Percentiles rank a stretch among this genome's conserved stretches.
phyloP scores from a whole-genome alignment of 2,329 filamentous ascomycete genomes.

The Xylariaceae sp. region DNA sequence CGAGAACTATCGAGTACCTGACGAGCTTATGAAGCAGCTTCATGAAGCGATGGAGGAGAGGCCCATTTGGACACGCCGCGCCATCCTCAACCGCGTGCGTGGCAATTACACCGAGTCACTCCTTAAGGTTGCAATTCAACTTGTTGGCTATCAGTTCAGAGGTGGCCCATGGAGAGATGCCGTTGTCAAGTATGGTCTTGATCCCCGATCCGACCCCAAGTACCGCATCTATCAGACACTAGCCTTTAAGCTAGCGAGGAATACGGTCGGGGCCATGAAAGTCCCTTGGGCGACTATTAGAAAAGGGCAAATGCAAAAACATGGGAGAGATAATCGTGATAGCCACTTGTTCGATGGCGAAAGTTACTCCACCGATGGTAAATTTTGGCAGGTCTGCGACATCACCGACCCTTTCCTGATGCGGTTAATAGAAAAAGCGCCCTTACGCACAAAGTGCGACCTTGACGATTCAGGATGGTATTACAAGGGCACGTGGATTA shows the following conservation, averaged over 20 bases:
- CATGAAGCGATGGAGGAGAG: conserved; percentile 69
- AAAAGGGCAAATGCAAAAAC: conserved; percentile 44
- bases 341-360: conserved; percentile 85
- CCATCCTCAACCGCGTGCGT: conserved; percentile 72
- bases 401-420: conserved; percentile 78
- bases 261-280: conserved; percentile 49
- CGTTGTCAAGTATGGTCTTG: conserved; percentile 81
- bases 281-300: conserved; percentile 55
- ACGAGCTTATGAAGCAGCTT: conserved; percentile 66
- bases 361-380: conserved; percentile 75
- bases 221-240: conserved; percentile 87
- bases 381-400: conserved; percentile 94
- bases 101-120: conserved; percentile 55
- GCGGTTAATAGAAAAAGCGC: conserved; percentile 64
- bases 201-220: conserved; percentile 76
- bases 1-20: conserved; percentile 62
- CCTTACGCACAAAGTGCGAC: conserved; percentile 62
- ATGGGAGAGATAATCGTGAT: conserved; percentile 44
- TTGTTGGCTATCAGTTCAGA: conserved; percentile 89
- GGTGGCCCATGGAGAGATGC: conserved; percentile 91
- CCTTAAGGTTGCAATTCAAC: conserved; percentile 77
- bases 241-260: conserved; percentile 74
- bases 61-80: conserved; percentile 85
- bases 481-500: conserved; percentile 77
- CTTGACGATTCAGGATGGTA: conserved; percentile 77